phyloP scores from a whole-genome alignment of 768 basidiomycete genomes.

The Rhizopogon rudus region DNA sequence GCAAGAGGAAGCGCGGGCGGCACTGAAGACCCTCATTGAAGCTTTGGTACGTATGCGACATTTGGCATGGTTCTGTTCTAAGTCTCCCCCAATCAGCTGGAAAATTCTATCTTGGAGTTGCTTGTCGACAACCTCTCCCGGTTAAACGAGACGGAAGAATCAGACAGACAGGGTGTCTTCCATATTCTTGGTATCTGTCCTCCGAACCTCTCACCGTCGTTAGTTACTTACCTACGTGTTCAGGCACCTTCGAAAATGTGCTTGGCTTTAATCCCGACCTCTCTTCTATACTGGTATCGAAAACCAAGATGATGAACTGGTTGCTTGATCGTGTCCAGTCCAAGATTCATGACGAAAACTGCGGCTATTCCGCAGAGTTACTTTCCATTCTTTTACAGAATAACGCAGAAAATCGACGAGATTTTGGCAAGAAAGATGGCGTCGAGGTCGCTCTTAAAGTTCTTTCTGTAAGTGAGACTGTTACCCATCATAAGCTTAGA shows the following conservation, averaged over 20 bases:
- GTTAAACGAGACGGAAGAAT: constrained; percentile 87
- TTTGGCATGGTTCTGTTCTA: not conserved
- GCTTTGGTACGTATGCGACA: constrained; percentile 53
- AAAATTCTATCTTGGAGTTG: constrained; percentile 80
- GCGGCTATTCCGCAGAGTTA: constrained; percentile 89
- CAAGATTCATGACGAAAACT: constrained; percentile 82
- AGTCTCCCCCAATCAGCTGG: constrained; percentile 46
- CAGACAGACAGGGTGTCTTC: constrained; percentile 89
- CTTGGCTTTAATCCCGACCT: constrained; percentile 80
- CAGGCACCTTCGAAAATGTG: constrained; percentile 91
- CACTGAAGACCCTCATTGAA: constrained; percentile 71
- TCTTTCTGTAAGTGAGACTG: constrained; percentile 61
- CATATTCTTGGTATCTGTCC: constrained; percentile 70
- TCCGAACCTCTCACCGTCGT: not conserved
- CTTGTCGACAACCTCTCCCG: constrained; percentile 86
- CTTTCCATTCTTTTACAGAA: constrained; percentile 87
- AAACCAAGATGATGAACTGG: constrained; percentile 77
- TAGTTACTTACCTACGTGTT: not conserved
- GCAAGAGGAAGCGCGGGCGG: constrained; percentile 55
- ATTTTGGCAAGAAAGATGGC: constrained; percentile 69
- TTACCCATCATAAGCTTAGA: not conserved
- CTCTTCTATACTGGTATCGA: constrained; percentile 61
- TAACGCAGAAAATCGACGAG: constrained; percentile 60
- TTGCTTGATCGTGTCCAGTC: constrained; percentile 69
- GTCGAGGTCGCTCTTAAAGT: constrained; percentile 73